phyloP scores from a whole-genome alignment of 2,329 filamentous ascomycete genomes.

The Zymoseptoria pseudotritici region DNA sequence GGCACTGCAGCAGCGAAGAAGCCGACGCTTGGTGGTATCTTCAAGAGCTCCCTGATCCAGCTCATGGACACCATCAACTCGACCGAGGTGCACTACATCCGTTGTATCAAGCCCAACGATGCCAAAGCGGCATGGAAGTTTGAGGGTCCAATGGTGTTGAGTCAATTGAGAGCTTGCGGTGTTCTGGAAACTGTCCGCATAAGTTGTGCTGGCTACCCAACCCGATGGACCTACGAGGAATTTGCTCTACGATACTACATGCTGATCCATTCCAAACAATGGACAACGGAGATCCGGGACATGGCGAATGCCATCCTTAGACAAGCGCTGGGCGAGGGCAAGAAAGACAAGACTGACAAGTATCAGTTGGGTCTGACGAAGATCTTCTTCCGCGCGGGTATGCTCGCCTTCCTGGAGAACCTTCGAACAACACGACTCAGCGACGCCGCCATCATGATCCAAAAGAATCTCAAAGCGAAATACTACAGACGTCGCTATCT shows the following conservation, averaged over 20 bases:
- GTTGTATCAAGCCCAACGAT: constrained; percentile 98
- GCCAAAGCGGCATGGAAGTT: constrained; percentile 96
- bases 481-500: constrained; percentile 91
- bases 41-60: constrained; percentile 96
- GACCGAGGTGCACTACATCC: constrained; percentile 97
- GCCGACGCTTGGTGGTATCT: constrained; percentile 93
- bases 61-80: constrained; percentile 97
- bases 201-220: constrained; percentile 93
- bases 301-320: constrained; percentile 91
- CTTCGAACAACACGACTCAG: constrained; percentile 84
- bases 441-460: constrained; percentile 92
- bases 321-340: constrained; percentile 67
- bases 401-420: constrained; percentile 97
- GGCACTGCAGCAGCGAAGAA: constrained; percentile 91
- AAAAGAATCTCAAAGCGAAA: constrained; percentile 94
- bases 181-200: constrained; percentile 97
- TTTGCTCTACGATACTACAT: constrained; percentile 98
- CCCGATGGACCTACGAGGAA: constrained; percentile 97
- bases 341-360: constrained; percentile 68
- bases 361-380: constrained; percentile 97
- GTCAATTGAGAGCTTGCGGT: constrained; percentile 94
- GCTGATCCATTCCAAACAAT: constrained; percentile 79
- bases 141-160: constrained; percentile 96
- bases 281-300: constrained; percentile 87
- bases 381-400: constrained; percentile 98